Evolutionary conservation across 441 rosid genomes (phyloP), one percentile per base, ranked within the genome.

Genomic region (Heliophila coronopifolia): DNA sequence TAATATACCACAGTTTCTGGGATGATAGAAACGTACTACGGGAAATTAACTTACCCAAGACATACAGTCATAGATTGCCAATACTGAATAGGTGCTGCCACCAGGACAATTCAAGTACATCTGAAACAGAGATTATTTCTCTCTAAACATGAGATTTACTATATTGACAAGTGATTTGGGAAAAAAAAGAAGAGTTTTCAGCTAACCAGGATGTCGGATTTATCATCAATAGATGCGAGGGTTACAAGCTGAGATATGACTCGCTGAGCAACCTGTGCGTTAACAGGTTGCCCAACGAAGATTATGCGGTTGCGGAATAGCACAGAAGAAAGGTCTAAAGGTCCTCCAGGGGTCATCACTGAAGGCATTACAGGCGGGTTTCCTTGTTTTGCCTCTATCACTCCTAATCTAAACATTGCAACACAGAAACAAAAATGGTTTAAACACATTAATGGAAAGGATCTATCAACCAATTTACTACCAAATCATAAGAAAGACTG

Each of bases 61-160:
- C 86, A 87, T 87, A 80, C 94, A 83, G 61, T 87, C 94, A 67
- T 87, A 87, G 37, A 87, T 81, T 48, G 89, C 96, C 73, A 87
- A 45, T 44, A 87, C 84, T 1, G 94, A 79, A 70, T 83, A 85
- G 7, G 80, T 78, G 67, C 93, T 92, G 50, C 98, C 98, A 37
- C 98, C 96, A 0, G 95, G 96, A 59, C 95, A 78, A 69, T 91
- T 91, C 69, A 87, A 58, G 68, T 87, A 91, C 44, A 90, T 31
- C 98, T 84, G 79, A 50, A 47, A 58, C 40, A 49, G 9, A 42
- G 12, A 14, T 20, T 26, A 55, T 53, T 33, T 44, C 37, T 11
- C 41, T 28, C 26, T 26, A 47, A 49, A 13, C 9, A 17, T 63
- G 43, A 73, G 34, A 52, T 18, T 7, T 5, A 11, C 42, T 24